Evolutionary conservation across 108 stramenopile species (phyloP).

Genomic region (Skeletonema costatum): DNA sequence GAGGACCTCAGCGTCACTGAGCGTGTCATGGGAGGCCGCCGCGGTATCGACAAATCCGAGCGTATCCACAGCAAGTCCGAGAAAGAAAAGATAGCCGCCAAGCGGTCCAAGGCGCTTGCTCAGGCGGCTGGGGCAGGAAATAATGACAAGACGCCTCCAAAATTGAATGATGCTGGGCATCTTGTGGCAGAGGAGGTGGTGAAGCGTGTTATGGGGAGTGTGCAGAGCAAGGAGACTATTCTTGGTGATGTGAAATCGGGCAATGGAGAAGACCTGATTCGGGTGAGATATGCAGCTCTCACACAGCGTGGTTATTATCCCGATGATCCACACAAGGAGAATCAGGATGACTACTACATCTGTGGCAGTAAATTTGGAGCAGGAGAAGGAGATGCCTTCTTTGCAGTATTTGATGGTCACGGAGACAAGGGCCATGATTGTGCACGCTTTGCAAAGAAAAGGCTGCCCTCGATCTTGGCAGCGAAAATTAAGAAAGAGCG

Average conservation of each 20-base stretch:
- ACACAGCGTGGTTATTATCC: constrained; percentile 90
- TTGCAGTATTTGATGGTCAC: constrained; percentile 93
- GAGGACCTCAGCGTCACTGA: constrained; percentile 5
- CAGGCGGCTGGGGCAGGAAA: background rate
- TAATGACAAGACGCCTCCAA: constrained; percentile 22
- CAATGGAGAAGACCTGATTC: constrained; percentile 21
- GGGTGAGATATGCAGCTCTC: constrained; percentile 77
- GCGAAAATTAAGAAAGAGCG: constrained; percentile 24
- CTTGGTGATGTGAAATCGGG: constrained; percentile 51
- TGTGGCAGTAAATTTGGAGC: constrained; percentile 50
- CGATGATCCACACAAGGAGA: constrained; percentile 84
- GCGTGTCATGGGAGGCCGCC: constrained; percentile 17
- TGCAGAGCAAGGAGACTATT: constrained; percentile 20
- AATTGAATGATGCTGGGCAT: constrained; percentile 53
- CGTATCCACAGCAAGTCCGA: constrained; percentile 22
- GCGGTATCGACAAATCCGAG: constrained; percentile 45
- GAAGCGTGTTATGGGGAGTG: constrained; percentile 51
- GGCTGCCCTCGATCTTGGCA: constrained; percentile 50
- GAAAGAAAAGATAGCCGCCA: background rate
- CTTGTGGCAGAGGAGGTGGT: constrained; percentile 63
- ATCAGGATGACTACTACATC: constrained; percentile 86
- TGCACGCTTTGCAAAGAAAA: constrained; percentile 75
- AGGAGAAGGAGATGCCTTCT: constrained; percentile 62
- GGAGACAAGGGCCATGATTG: constrained; percentile 85
- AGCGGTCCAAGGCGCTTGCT: background rate